These are phyloP conservation scores for Rhizopogon salebrosus DNA, from an alignment of 768 basidiomycete genomes.

Conservation along the genomic window DNA sequence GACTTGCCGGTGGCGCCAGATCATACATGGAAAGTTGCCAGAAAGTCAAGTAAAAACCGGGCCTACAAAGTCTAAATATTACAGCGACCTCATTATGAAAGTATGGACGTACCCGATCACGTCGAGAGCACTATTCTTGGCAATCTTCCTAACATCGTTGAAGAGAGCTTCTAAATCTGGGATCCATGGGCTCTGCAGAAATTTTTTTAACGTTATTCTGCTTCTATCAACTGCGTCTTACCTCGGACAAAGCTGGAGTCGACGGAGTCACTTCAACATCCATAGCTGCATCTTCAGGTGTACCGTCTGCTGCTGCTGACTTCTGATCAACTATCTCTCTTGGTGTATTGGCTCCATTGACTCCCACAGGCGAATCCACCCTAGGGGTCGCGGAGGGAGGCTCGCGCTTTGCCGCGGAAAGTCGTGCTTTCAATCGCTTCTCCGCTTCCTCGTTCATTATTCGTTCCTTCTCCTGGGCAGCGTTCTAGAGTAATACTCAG, in stretches of 20 bases:
- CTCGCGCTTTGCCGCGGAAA: constrained; percentile 69
- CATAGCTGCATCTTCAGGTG: constrained; percentile 45
- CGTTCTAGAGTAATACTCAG: constrained; percentile 40
- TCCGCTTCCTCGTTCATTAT: constrained; percentile 71
- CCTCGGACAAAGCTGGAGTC: constrained; percentile 32
- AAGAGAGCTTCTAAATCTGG: constrained; percentile 69
- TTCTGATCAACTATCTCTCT: constrained; percentile 22
- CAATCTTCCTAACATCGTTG: constrained; percentile 66
- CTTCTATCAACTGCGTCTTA: constrained; percentile 15
- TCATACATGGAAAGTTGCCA: constrained; percentile 96
- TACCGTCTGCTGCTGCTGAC: constrained; percentile 24
- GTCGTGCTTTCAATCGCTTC: constrained; percentile 73
- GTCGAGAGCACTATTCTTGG: constrained; percentile 59
- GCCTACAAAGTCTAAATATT: constrained; percentile 39
- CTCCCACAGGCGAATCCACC: constrained; percentile 54
- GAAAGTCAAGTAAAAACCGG: constrained; percentile 92
- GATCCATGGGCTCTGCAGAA: constrained; percentile 68
- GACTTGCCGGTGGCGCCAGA: constrained; percentile 66
- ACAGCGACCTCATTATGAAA: constrained; percentile 5
- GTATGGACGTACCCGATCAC: constrained; percentile 60
- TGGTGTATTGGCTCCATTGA: constrained; percentile 22
- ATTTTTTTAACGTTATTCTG: constrained; percentile 3
- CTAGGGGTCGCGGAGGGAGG: constrained; percentile 52
- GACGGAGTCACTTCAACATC: constrained; percentile 40
- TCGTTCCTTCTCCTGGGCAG: constrained; percentile 65